A percentile compares a stretch with the other conserved stretches of the same genome.
These are phyloP conservation scores for Flaveria brownii DNA, from an alignment of 129 eudicot genomes.

Conservation along the genomic window DNA sequence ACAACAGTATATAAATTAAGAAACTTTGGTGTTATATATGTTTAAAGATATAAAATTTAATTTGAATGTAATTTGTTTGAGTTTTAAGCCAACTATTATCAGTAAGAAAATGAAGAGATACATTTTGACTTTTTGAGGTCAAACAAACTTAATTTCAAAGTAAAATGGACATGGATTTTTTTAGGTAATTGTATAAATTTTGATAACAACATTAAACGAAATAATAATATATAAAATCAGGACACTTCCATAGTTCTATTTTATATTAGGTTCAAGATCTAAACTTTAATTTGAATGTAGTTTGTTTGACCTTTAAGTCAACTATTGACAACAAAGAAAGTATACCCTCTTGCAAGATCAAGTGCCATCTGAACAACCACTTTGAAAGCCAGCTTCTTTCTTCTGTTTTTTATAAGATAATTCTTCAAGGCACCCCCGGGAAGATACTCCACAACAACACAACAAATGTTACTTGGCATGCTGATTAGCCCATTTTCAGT, in stretches of 20 bases:
- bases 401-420: slow-evolving; percentile 80
- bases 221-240: neutral
- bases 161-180: slow-evolving; percentile 2
- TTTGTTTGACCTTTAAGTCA: slow-evolving; percentile 27
- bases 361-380: slow-evolving; percentile 88
- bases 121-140: slow-evolving; percentile 18
- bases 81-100: slow-evolving; percentile 16
- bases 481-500: slow-evolving; percentile 79
- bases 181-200: neutral
- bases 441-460: slow-evolving; percentile 89
- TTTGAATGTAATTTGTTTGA: slow-evolving; percentile 4
- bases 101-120: neutral
- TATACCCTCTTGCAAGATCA: slow-evolving; percentile 90
- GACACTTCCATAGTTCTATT: neutral
- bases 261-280: neutral
- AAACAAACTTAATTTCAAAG: neutral
- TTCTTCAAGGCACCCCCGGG: slow-evolving; percentile 87
- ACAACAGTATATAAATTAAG: neutral
- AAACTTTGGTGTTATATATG: neutral
- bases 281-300: neutral
- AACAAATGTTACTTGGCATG: slow-evolving; percentile 86
- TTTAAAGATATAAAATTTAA: neutral
- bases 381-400: slow-evolving; percentile 87
- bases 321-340: slow-evolving; percentile 19
- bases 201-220: slow-evolving; percentile 6